Evolutionary conservation across 2,329 filamentous ascomycete species (phyloP).

Genomic region (Apiospora aurea): DNA sequence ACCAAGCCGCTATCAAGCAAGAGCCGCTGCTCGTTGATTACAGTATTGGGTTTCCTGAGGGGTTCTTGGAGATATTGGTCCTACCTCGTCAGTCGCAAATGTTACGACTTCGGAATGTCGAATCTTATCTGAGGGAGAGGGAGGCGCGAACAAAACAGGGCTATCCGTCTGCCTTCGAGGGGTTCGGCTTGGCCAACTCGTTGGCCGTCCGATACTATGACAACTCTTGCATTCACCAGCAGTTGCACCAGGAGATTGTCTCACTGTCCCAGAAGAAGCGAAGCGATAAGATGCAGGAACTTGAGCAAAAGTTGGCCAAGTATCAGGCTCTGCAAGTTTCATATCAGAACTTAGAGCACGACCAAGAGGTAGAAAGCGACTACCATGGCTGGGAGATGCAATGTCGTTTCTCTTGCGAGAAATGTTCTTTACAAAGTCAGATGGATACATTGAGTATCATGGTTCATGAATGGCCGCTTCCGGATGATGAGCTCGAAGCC

Average conservation of each 20-base stretch:
- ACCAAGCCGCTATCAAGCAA: neutral
- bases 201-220: conserved; percentile 25
- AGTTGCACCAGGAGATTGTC: conserved; percentile 16
- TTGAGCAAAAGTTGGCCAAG: neutral
- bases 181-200: conserved; percentile 12
- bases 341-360: neutral
- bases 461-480: conserved; percentile 28
- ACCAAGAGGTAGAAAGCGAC: neutral
- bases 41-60: conserved; percentile 8
- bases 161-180: conserved; percentile 24
- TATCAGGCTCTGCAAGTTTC: conserved; percentile 9
- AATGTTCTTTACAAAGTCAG: neutral
- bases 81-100: conserved; percentile 19
- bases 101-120: conserved; percentile 4
- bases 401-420: conserved; percentile 1
- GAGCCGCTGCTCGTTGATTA: conserved; percentile 21
- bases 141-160: neutral
- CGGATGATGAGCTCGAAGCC: neutral
- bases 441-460: conserved; percentile 16
- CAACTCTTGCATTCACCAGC: conserved; percentile 4
- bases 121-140: conserved; percentile 13
- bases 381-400: neutral
- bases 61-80: conserved; percentile 20
- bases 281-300: conserved; percentile 12
- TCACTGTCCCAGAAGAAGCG: neutral